Percentiles rank a stretch among this genome's conserved stretches.
phyloP scores from a whole-genome alignment of 2,329 filamentous ascomycete species.

The Cladosporium austrohemisphaericum region DNA sequence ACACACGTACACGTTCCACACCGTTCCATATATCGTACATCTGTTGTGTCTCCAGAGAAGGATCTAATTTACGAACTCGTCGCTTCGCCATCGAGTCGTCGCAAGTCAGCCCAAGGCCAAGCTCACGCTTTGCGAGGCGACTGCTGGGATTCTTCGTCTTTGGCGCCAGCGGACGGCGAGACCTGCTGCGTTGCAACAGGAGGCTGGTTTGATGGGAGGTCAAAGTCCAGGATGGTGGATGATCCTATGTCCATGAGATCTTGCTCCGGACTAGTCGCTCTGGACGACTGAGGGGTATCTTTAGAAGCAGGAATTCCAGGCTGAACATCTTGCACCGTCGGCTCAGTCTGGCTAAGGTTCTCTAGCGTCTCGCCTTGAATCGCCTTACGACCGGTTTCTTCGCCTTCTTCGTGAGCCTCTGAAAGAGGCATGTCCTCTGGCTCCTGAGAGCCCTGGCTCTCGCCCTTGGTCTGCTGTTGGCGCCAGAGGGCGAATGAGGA shows the following conservation, averaged over 20 bases:
- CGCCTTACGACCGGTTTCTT: background rate
- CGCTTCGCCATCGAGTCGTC: too few species aligned
- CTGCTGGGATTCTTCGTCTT: background rate
- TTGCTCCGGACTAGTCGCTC: constrained; percentile 12
- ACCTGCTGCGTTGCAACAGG: background rate
- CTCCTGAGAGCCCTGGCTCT: constrained; percentile 15
- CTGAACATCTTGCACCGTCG: constrained; percentile 2
- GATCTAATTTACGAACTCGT: too few species aligned
- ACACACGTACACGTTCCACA: too few species aligned
- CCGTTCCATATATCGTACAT: too few species aligned
- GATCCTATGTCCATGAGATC: constrained; percentile 2
- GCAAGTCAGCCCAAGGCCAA: too few species aligned
- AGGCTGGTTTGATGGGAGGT: constrained; percentile 4
- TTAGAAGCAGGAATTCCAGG: constrained; percentile 5
- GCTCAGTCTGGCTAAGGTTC: background rate
- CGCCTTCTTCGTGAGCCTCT: constrained; percentile 6
- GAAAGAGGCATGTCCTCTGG: background rate
- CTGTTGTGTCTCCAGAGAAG: too few species aligned
- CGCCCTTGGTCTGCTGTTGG: constrained; percentile 14
- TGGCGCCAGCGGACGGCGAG: background rate
- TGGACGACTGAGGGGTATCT: background rate
- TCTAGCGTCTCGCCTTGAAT: constrained; percentile 2
- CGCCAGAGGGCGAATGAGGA: constrained; percentile 20
- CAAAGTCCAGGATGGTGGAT: constrained; percentile 14
- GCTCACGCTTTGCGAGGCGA: background rate